Evolutionary conservation across 306 rosid genomes (phyloP).

Genomic region (Quercus mongolica): DNA sequence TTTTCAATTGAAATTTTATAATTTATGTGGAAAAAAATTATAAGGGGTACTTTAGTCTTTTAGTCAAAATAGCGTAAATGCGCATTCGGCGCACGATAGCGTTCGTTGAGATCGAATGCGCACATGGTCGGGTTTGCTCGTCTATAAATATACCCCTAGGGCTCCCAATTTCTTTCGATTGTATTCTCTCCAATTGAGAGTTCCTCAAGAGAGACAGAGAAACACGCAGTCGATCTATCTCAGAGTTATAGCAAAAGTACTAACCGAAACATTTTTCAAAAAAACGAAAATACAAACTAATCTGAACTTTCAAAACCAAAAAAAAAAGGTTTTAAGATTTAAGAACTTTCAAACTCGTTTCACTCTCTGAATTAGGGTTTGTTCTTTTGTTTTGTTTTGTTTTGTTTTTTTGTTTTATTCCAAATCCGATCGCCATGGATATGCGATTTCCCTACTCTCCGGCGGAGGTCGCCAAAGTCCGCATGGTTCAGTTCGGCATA

Average conservation of each 20-base stretch:
- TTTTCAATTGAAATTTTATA: too few relatives aligned
- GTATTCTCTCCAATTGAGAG: conserved; percentile 25
- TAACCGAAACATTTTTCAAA: not conserved
- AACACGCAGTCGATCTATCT: conserved; percentile 21
- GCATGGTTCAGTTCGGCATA: conserved; percentile 88
- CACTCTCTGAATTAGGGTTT: conserved; percentile 22
- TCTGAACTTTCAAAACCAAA: not conserved
- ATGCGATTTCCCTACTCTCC: conserved; percentile 92
- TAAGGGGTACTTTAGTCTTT: conserved; percentile 16
- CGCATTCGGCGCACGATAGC: conserved; percentile 29
- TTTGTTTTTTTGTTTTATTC: not conserved
- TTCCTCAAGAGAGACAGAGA: conserved; percentile 11
- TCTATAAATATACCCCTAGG: conserved; percentile 64
- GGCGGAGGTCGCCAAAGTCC: conserved; percentile 95
- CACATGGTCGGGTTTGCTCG: not conserved
- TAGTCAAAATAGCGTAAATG: not conserved
- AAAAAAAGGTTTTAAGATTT: not conserved
- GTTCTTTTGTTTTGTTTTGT: too few relatives aligned
- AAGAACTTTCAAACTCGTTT: conserved; percentile 18
- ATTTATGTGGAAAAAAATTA: too few relatives aligned
- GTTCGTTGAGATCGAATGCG: not conserved
- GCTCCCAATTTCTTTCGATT: fast-evolving
- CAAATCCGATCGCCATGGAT: conserved; percentile 67
- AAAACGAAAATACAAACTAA: not conserved
- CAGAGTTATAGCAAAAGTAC: not conserved